Base-by-base conservation (phyloP, 352 stramenopile genomes). In the Globisporangium ultimum region DNA sequence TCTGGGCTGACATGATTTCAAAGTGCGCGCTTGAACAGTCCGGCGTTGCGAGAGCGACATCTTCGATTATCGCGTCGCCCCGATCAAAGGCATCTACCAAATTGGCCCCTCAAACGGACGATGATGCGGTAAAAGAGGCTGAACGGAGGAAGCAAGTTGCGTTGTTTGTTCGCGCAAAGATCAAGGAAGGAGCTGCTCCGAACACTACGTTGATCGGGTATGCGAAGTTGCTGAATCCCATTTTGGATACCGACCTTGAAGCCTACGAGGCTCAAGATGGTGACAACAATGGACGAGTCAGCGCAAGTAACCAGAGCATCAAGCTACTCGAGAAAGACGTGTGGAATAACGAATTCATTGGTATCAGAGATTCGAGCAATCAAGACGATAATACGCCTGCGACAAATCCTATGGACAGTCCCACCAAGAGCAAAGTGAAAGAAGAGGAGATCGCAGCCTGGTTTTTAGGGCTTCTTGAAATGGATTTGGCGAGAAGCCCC, bases 1-100 rank as follows among this genome's bases (percentile, higher is more conserved):
- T 95, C 59, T 95, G 84, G 82, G 78, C 80, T 0, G 81, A 95
- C 51, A 75, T 93, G 51, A 77, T 95, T 18, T 71, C 75, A 48
- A 87, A 86, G 71, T 78, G 75, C 12, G 83, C 79, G 18, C 67
- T 75, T 21, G 73, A 88, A 36, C 43, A 56, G 3, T 45, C 51
- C 42, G 50, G 38, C 36, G 32, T 43, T 45, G 36, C 32, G 40
- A 2, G 53, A 51, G 28, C 57, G 45, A 9, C 57, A 58, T 17
- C 51, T 20, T 11, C 51, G 15, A 4, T n/a, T n/a, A 12, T 17
- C 17, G 36, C 17, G 20, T 47, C 38, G 22, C 15, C 20, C 21
- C 1, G 28, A 41, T n/a, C 43, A 43, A 38, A 43, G 32, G 45
- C 17, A 32, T 8, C 40, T 28, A 9, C 45, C 17, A 12, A 38